Conservation (phyloP, 2,329 filamentous ascomycete species). For the Mariannaea sp. region DNA sequence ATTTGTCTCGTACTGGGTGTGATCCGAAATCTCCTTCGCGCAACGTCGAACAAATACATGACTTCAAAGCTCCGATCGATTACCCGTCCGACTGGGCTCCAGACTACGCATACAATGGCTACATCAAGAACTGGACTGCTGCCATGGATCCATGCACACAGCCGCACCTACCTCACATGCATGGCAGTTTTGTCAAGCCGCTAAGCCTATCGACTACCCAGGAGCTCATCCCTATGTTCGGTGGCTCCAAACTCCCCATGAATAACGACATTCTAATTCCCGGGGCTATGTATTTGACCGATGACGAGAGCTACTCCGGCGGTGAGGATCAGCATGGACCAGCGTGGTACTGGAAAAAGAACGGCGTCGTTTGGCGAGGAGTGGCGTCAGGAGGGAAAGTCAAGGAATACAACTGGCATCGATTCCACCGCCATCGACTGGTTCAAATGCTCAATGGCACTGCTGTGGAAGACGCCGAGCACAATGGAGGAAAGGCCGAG, state of each 20-base stretch:
- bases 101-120: conserved; percentile 50
- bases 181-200: conserved; percentile 62
- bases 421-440: conserved; percentile 74
- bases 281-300: conserved; percentile 66
- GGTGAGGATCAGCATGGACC: conserved; percentile 56
- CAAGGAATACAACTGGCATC: conserved; percentile 63
- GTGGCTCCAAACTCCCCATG: conserved; percentile 64
- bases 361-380: conserved; percentile 66
- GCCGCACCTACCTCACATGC: conserved; percentile 54
- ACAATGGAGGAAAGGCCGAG: conserved; percentile 43
- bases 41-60: conserved; percentile 41
- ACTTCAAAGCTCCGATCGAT: conserved; percentile 40
- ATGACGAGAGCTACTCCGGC: conserved; percentile 63
- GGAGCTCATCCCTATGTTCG: conserved; percentile 64
- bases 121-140: conserved; percentile 62
- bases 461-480: conserved; percentile 55
- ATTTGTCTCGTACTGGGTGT: conserved; percentile 61
- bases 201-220: conserved; percentile 56
- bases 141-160: conserved; percentile 64
- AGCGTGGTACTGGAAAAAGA: conserved; percentile 61
- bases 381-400: conserved; percentile 64
- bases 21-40: conserved; percentile 57
- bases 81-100: conserved; percentile 44
- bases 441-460: conserved; percentile 71
- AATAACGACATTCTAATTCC: conserved; percentile 70